Base-by-base conservation (phyloP, 768 basidiomycete genomes). In the Lepiota brunneoincarnata region DNA sequence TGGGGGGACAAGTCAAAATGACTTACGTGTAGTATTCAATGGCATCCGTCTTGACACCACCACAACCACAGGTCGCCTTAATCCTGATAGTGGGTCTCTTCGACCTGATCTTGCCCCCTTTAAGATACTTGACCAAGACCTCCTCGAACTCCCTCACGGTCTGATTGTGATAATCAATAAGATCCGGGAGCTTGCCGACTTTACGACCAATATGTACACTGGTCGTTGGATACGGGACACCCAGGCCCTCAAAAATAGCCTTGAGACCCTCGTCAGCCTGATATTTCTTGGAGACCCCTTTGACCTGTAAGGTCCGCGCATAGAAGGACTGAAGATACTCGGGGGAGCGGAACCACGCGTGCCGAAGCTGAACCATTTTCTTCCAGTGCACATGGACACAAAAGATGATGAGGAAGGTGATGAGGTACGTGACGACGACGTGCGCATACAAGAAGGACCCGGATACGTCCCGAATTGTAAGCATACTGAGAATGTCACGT, bases 121-220 rank as follows among this genome's bases (percentile, higher is more conserved):
- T 94, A 56, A 98, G 80, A 67, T 97, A 98, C 50, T 82, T 84
- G 53, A 98, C 96, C 28, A 99, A 80, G 46, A 93, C 79, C 35
- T 82, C 77, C 67, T 99, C 97, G 54, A 98, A 82, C 61, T 96
- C 87, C 44, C 89, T 79, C n/a, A 99, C 96, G n/a, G 92, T 88
- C 50, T 84, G 74, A 68, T 98, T 98, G 69, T 95, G 92, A 62
- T 86, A 89, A 53, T 96, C 90, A 58, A 99, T 91, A 52, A 97
- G 75, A 55, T 93, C 86, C 0, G 97, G 93, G 14, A 98, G 84
- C 53, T 84, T 79, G 23, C 94, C 96, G 31, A 98, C 88, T 60
- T 82, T 83, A 18, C 93, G 84, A 20, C 93, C 89, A 48, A 95
- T 86, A 69, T 94, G 91, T 5, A 95, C 93, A 20, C 89, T 86